Conservation (phyloP, 148 eudicot species). For the Rhododendron griersonianum region DNA sequence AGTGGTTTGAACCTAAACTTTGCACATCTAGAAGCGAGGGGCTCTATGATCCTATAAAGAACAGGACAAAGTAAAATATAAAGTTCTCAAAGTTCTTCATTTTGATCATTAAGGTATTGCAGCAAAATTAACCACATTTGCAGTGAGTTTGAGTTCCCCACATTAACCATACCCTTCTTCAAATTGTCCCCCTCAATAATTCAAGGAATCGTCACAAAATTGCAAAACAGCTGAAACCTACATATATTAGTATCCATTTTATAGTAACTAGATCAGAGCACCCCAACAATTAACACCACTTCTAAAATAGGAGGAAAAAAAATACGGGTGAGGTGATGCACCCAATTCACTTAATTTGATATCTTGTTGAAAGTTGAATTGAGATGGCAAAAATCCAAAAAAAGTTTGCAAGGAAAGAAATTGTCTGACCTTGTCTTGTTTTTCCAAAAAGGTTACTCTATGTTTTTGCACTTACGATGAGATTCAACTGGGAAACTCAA, state of each 20-base stretch:
- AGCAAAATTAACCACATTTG: slow-evolving; percentile 1
- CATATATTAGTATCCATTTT: neutral
- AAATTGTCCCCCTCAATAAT: neutral
- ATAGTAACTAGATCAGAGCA: neutral
- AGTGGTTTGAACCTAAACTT: slow-evolving; percentile 96
- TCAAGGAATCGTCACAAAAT: neutral
- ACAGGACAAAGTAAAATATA: neutral
- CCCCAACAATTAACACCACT: neutral
- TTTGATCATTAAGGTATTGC: neutral
- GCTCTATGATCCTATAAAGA: slow-evolving; percentile 80
- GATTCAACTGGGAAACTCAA: neutral
- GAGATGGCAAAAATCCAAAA: neutral
- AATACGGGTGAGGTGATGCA: neutral
- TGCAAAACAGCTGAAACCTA: neutral
- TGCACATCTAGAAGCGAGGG: slow-evolving; percentile 95
- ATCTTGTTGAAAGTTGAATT: neutral
- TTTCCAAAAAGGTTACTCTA: neutral
- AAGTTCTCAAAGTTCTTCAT: neutral
- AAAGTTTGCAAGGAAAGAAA: neutral
- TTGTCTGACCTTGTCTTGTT: neutral
- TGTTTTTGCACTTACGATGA: neutral
- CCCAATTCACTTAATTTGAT: neutral
- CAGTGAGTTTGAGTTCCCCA: neutral
- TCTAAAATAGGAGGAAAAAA: neutral
- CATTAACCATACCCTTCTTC: neutral